Evolutionary conservation across 306 rosid species (phyloP), one percentile per base, ranked within the genome.

Genomic region (Cicer yamashitae): DNA sequence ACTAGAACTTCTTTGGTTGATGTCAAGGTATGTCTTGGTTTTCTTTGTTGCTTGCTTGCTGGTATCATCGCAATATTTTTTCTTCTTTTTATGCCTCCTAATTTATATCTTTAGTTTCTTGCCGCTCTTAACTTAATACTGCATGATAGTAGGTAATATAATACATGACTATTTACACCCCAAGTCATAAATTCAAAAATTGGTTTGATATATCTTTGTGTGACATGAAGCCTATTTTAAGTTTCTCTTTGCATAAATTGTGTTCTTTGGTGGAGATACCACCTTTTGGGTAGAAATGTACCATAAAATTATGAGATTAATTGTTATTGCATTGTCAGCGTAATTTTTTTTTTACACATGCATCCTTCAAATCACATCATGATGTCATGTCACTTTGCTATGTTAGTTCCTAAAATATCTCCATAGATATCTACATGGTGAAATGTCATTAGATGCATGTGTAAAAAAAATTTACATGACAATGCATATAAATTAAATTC

Each of bases 1-100:
- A 83, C 91, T 30, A 86, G 98, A 80, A 93, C 94, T 86, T 90
- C 98, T 74, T 80, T 93, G 88, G 90, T 78, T 82, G 98, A 92
- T 83, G 86, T 82, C 47, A 90, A 87, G 92, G 97, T 90, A 78
- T 83, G 54, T 73, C 66, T 79, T 54, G 30, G 57, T 11, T 70
- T 82, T 58, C 37, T 45, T 39, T 66, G 71, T 43, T 15, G 8
- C 53, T 45, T 65, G 44, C 47, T 69, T 43, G 38, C 61, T 30
- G 39, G 41, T 38, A 17, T 67, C 38, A 57, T 30, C 63, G 12
- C 45, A 10, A 66, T 48, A 9, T 48, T 48, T 12, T 13, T 44
- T 52, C 10, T 44, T 71, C 30, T 52, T 59, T 61, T 66, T 56
- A 38, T 50, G 52, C 72, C 51, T 51, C 45, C 61, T 79, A 69